phyloP scores from a whole-genome alignment of 371 early-diverging fungal species.

The Neoconidiobolus thromboides region DNA sequence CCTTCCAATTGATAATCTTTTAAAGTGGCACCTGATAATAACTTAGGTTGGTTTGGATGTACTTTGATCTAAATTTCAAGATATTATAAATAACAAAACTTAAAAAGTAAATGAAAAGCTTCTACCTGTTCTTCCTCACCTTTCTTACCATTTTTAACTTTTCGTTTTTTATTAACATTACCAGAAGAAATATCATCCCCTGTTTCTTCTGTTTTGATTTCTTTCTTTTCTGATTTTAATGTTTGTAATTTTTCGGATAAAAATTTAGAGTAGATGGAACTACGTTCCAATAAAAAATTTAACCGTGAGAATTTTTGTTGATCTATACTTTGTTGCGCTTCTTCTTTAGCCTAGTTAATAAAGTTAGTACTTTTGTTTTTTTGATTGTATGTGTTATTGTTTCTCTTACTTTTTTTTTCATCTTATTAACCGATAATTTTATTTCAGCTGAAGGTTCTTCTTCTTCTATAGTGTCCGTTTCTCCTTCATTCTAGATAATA shows the following conservation, averaged over 20 bases:
- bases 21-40: constrained; percentile 66
- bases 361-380: neutral
- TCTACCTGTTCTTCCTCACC: neutral
- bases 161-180: neutral
- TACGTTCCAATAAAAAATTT: constrained; percentile 59
- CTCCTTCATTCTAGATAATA: no score
- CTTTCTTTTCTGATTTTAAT: constrained; percentile 48
- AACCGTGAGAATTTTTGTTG: constrained; percentile 53
- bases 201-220: constrained; percentile 9
- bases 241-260: constrained; percentile 52
- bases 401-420: neutral
- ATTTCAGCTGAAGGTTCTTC: no score
- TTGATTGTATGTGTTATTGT: neutral
- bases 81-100: constrained; percentile 7
- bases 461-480: no score
- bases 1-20: constrained; percentile 93
- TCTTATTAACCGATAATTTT: neutral
- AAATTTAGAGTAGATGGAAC: constrained; percentile 63
- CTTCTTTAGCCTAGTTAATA: constrained; percentile 24
- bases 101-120: constrained; percentile 6
- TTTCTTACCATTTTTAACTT: constrained; percentile 5
- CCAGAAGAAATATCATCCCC: neutral
- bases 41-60: constrained; percentile 49
- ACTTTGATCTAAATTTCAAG: constrained; percentile 7
- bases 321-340: constrained; percentile 33